Evolutionary conservation across 73 alveolate species (phyloP).

Genomic region (Breviolum minutum): DNA sequence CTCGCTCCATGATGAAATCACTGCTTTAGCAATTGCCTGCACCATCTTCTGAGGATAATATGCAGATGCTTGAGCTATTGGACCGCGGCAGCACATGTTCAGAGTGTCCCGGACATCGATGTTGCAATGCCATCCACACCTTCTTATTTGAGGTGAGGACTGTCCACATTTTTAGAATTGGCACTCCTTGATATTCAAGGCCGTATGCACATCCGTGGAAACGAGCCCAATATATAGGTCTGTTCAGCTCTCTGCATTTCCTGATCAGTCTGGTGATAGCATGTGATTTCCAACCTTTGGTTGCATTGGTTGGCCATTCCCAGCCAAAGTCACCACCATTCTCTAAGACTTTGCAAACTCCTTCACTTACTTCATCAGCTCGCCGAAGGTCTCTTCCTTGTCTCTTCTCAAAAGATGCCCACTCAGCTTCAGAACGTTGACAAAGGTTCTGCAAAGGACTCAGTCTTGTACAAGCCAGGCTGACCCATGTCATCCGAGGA

Average conservation of each 20-base stretch:
- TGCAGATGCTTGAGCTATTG: background rate
- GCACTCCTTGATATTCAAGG: background rate
- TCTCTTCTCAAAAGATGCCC: background rate
- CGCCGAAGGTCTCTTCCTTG: background rate
- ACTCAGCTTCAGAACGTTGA: background rate
- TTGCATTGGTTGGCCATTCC: background rate
- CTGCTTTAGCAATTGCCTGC: background rate
- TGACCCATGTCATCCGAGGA: background rate
- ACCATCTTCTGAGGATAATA: background rate
- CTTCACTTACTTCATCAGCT: background rate
- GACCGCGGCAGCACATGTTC: background rate
- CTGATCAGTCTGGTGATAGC: background rate
- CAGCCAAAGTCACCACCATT: background rate
- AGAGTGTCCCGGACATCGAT: background rate
- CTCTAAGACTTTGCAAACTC: background rate
- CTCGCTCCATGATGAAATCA: background rate
- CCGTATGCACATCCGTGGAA: constrained; percentile 23
- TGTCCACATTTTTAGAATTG: background rate
- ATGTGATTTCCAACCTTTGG: background rate
- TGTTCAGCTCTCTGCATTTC: background rate
- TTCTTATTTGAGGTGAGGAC: background rate
- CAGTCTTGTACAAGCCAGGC: background rate
- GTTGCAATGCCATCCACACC: background rate
- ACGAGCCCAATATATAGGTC: background rate
- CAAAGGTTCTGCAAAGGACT: background rate